phyloP scores from a whole-genome alignment of 768 basidiomycete species.

The Naganishia friedmannii region DNA sequence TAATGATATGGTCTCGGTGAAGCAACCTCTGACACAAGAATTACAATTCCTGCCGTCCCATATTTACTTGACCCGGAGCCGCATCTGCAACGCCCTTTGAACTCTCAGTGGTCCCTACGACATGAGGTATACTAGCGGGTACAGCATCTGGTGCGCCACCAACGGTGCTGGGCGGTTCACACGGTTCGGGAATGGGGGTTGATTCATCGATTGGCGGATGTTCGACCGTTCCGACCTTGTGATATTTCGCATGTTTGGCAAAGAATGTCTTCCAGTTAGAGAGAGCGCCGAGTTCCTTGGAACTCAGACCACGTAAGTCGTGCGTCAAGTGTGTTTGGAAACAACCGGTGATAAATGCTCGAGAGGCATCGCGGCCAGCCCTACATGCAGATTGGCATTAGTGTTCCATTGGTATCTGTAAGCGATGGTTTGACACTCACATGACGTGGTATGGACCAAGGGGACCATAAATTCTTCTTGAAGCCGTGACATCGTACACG shows the following conservation, averaged over 20 bases:
- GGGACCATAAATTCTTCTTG: conserved; percentile 73
- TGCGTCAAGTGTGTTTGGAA: conserved; percentile 86
- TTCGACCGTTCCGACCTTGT: conserved; percentile 68
- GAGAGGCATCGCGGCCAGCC: conserved; percentile 81
- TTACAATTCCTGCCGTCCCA: conserved; percentile 8
- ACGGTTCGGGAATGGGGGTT: conserved; percentile 47
- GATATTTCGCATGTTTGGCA: conserved; percentile 72
- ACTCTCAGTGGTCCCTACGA: background rate
- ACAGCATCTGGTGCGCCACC: conserved; percentile 22
- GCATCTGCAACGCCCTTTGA: background rate
- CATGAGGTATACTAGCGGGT: conserved; percentile 4
- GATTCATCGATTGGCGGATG: conserved; percentile 46
- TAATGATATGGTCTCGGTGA: too few relatives aligned
- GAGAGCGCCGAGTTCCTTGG: conserved; percentile 67
- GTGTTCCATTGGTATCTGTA: background rate
- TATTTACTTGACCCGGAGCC: background rate
- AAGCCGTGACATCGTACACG: conserved; percentile 85
- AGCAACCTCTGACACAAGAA: background rate
- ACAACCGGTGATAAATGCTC: conserved; percentile 90
- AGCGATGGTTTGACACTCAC: conserved; percentile 38
- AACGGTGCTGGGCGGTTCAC: conserved; percentile 27
- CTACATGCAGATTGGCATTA: conserved; percentile 28
- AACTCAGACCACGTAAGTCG: conserved; percentile 76
- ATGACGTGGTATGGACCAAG: conserved; percentile 62
- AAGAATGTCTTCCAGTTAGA: conserved; percentile 90